A percentile compares a stretch with the other conserved stretches of the same genome.
Evolutionary conservation across 2,329 filamentous ascomycete species (phyloP).

Genomic region (Huntiella bhutanensis): DNA sequence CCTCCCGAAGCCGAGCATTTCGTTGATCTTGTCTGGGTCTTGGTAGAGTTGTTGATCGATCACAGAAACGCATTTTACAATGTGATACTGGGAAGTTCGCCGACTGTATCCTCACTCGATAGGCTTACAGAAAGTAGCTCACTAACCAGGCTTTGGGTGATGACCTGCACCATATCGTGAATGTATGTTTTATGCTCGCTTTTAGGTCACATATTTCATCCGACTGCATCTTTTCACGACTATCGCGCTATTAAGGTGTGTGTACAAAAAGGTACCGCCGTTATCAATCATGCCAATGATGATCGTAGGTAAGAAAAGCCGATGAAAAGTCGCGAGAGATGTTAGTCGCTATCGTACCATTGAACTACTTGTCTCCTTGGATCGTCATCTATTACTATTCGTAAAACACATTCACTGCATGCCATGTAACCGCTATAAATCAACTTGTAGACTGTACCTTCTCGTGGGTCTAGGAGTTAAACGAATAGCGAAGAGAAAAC

Average conservation of each 20-base stretch:
- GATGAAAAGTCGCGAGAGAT: too few species aligned
- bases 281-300: neutral
- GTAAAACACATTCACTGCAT: too few species aligned
- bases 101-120: too few species aligned
- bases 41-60: too few species aligned
- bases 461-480: conserved; percentile 72
- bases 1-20: conserved; percentile 38
- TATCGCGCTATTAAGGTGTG: neutral
- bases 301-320: too few species aligned
- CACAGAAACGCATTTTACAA: too few species aligned
- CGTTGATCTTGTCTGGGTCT: neutral
- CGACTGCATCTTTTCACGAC: neutral
- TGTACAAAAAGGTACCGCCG: neutral
- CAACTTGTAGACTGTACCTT: conserved; percentile 12
- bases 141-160: conserved; percentile 9
- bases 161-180: conserved; percentile 10
- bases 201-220: too few species aligned
- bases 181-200: conserved; percentile 1
- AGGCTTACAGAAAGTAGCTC: neutral
- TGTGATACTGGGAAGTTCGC: too few species aligned
- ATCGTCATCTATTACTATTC: too few species aligned
- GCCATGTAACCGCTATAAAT: conserved; percentile 9
- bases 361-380: too few species aligned
- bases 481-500: conserved; percentile 73
- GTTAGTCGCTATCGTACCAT: too few species aligned